A percentile compares a stretch with the other conserved stretches of the same genome.
Conservation (phyloP, 1,139 yeast species). For the Yamadazyma taylorii region DNA sequence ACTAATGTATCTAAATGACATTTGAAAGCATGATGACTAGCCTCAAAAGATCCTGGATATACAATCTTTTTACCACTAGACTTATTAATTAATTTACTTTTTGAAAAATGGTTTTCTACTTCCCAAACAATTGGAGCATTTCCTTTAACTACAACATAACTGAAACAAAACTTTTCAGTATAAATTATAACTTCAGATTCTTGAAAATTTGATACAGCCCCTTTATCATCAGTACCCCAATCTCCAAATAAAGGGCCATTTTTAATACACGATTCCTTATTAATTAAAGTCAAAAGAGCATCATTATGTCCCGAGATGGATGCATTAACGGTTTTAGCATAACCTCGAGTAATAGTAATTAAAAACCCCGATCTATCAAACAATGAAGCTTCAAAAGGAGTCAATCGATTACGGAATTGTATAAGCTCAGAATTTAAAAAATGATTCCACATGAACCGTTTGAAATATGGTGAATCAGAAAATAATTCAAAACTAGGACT, state of each 20-base stretch:
- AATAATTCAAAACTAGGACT: conserved; percentile 26
- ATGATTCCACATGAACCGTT: conserved; percentile 65
- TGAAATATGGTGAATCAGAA: conserved; percentile 50
- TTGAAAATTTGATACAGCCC: conserved; percentile 62
- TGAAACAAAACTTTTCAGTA: conserved; percentile 50
- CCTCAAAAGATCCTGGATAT: conserved; percentile 60
- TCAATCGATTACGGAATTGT: conserved; percentile 57
- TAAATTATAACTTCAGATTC: conserved; percentile 67
- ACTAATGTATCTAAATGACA: conserved; percentile 61
- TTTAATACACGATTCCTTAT: conserved; percentile 64
- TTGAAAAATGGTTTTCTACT: conserved; percentile 46
- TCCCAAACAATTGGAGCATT: conserved; percentile 71
- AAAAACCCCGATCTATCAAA: conserved; percentile 62
- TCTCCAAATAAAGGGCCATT: conserved; percentile 64
- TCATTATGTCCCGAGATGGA: conserved; percentile 32
- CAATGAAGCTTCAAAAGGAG: conserved; percentile 44
- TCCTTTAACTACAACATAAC: conserved; percentile 63
- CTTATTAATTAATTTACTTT: conserved; percentile 40
- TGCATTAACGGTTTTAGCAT: conserved; percentile 59
- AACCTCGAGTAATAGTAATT: conserved; percentile 64
- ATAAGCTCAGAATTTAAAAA: conserved; percentile 58
- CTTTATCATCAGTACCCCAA: conserved; percentile 72
- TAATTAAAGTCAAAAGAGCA: conserved; percentile 58
- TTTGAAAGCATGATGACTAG: conserved; percentile 63
- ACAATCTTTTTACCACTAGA: conserved; percentile 43